Evolutionary conservation across 805 yeast genomes (phyloP), one percentile per base, ranked within the genome.

Genomic region (Hanseniaspora hatyaiensis): DNA sequence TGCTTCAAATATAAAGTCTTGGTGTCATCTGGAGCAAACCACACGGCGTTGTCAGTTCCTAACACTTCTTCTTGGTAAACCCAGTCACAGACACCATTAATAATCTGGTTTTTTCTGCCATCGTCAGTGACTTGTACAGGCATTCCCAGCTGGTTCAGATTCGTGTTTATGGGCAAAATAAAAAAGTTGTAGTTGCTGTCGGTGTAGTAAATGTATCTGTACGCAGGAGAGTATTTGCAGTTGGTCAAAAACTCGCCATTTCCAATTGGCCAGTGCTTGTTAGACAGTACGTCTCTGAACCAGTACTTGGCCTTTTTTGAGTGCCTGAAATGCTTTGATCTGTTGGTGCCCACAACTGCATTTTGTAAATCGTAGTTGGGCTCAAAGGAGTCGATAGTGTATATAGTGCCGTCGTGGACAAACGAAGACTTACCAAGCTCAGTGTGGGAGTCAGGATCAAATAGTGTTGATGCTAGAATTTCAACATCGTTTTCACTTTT

Each of bases 51-150:
- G 52, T 80, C 88, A 13, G 64, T 55, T 0, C 70, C 71, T 11
- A 78, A 62, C 1, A 83, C 83, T 56, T 83, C 94, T 57, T 83
- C 94, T 59, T 83, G 94, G 59, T 82, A 82, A 1, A 82, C 79
- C 92, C 94, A 83, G 57, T 82, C 92, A 0, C 88, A 78, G 52
- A 70, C 78, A 5, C 85, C 94, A 54, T 82, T 78, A 51, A 72
- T 69, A 3, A 81, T 64, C 15, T n/a, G 16, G 8, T 41, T 28
- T 8, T 30, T 15, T 18, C 24, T 8, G 8, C 51, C 51, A 48
- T 48, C 51, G 3, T 30, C 16, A 16, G 51, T 41, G 1, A 48
- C 39, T 24, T 29, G 38, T 4, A 41, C 28, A n/a, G 47, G 34
- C 2, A 65, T 47, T 36, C 57, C 57, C 15, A 49, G 42, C 0